Evolutionary conservation across 2,329 filamentous ascomycete species (phyloP).

Genomic region (Uncinocarpus reesii): DNA sequence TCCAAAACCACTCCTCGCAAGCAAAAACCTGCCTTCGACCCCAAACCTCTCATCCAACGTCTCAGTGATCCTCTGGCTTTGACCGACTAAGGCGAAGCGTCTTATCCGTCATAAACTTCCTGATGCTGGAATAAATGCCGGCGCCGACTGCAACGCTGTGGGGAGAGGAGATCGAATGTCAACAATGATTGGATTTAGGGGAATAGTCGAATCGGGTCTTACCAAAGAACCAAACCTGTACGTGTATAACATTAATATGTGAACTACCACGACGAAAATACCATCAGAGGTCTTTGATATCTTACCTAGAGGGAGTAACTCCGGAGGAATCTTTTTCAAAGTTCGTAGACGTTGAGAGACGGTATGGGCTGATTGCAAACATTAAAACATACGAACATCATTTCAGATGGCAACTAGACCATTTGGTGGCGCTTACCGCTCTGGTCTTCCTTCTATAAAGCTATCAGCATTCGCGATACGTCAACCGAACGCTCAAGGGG

Average conservation of each 20-base stretch:
- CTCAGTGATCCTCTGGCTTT: slow-evolving; percentile 36
- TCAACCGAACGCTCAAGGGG: neutral
- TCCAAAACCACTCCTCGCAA: slow-evolving; percentile 3
- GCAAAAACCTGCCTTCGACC: neutral
- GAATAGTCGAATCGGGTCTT: slow-evolving; percentile 37
- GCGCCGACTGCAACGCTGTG: slow-evolving; percentile 58
- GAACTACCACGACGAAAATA: neutral
- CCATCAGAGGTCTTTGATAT: slow-evolving; percentile 18
- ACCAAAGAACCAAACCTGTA: slow-evolving; percentile 73
- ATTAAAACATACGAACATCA: slow-evolving; percentile 7
- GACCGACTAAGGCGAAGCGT: slow-evolving; percentile 78
- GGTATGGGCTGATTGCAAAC: slow-evolving; percentile 62
- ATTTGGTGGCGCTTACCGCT: slow-evolving; percentile 1
- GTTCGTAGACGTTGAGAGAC: slow-evolving; percentile 88
- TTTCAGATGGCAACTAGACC: neutral
- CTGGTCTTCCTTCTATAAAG: slow-evolving; percentile 11
- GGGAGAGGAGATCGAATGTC: slow-evolving; percentile 15
- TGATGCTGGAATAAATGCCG: slow-evolving; percentile 67
- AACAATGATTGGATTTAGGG: slow-evolving; percentile 18
- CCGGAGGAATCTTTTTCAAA: slow-evolving; percentile 80
- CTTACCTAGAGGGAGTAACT: slow-evolving; percentile 90
- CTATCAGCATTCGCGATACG: slow-evolving; percentile 3
- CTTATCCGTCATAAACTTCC: slow-evolving; percentile 83
- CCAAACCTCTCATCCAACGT: neutral
- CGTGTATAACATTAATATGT: slow-evolving; percentile 11